Percentiles rank a stretch among this genome's conserved stretches.
Evolutionary conservation across 148 eudicot species (phyloP).

Genomic region (Pharnaceum exiguum): DNA sequence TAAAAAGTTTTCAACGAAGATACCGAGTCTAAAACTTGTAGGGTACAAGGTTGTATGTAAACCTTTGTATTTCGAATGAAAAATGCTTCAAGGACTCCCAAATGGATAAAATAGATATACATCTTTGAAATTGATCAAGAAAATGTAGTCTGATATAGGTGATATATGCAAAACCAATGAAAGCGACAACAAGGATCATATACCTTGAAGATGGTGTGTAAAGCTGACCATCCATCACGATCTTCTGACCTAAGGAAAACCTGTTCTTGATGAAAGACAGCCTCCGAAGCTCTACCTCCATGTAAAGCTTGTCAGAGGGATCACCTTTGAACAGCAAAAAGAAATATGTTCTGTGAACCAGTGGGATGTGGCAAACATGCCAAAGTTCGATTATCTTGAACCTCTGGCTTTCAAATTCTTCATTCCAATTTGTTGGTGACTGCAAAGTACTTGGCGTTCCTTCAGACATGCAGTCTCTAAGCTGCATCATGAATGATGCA

Average conservation of each 20-base stretch:
- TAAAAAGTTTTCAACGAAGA: background rate
- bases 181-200: background rate
- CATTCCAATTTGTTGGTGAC: slow-evolving; percentile 37
- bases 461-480: slow-evolving; percentile 26
- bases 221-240: slow-evolving; percentile 49
- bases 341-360: slow-evolving; percentile 79
- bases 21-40: background rate
- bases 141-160: background rate
- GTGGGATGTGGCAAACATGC: slow-evolving; percentile 72
- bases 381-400: slow-evolving; percentile 67
- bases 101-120: too few relatives aligned
- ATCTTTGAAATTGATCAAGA: too few relatives aligned
- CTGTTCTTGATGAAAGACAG: slow-evolving; percentile 68
- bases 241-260: slow-evolving; percentile 40
- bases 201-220: slow-evolving; percentile 53
- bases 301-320: slow-evolving; percentile 76
- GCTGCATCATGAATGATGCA: slow-evolving; percentile 15
- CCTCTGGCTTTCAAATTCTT: slow-evolving; percentile 61
- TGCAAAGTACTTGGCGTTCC: slow-evolving; percentile 14
- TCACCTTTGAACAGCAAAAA: slow-evolving; percentile 88
- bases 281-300: slow-evolving; percentile 88
- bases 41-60: background rate
- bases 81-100: background rate
- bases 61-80: background rate
- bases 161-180: background rate